Conservation (phyloP, 805 yeast genomes). For the Ogataea paraovalis region DNA sequence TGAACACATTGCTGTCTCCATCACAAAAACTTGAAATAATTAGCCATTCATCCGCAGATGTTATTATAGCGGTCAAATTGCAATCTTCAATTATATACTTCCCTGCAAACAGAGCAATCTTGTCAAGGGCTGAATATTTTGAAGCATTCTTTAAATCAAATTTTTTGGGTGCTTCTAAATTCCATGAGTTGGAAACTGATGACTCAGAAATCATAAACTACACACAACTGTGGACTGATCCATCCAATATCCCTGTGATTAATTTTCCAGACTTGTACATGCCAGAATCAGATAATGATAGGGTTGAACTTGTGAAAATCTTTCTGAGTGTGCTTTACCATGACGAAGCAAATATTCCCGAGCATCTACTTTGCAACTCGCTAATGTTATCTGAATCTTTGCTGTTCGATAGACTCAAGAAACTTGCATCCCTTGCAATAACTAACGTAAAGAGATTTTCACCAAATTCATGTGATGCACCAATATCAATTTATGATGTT, state of each 20-base stretch:
- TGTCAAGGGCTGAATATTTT: constrained; percentile 61
- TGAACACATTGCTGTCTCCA: neutral
- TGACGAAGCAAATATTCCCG: constrained; percentile 52
- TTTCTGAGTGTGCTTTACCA: constrained; percentile 54
- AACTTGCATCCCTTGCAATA: constrained; percentile 53
- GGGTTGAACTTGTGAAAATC: constrained; percentile 32
- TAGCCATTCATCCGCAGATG: constrained; percentile 41
- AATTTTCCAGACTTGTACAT: constrained; percentile 11
- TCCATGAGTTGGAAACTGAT: constrained; percentile 13
- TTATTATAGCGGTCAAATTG: constrained; percentile 36
- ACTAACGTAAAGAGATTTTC: constrained; percentile 24
- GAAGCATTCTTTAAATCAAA: constrained; percentile 57
- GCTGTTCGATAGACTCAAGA: constrained; percentile 58
- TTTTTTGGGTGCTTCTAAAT: constrained; percentile 27
- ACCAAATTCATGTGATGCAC: constrained; percentile 11
- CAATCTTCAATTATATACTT: constrained; percentile 35
- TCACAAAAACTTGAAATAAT: constrained; percentile 25
- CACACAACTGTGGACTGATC: constrained; percentile 4
- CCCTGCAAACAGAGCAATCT: constrained; percentile 62
- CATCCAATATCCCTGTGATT: constrained; percentile 19
- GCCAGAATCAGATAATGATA: neutral
- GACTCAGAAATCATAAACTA: constrained; percentile 20
- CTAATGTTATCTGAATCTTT: constrained; percentile 18
- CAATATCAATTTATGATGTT: constrained; percentile 47
- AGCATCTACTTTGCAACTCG: neutral